These are phyloP conservation scores for Metschnikowia continentalis DNA, from an alignment of 805 yeast genomes.

Conservation along the genomic window DNA sequence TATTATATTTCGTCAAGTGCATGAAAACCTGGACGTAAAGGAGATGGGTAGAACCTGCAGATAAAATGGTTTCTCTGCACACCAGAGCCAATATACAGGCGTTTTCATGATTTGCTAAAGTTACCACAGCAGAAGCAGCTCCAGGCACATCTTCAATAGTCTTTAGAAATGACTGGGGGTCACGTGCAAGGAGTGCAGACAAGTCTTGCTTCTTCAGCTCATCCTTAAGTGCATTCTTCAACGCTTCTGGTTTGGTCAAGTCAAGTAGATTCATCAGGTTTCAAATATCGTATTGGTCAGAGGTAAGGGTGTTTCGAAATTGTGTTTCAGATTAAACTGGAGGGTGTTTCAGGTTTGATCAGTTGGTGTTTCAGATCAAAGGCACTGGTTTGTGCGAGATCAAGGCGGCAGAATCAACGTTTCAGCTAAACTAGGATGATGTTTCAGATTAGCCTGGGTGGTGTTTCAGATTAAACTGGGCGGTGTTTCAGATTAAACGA, in stretches of 20 bases:
- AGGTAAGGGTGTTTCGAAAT: not conserved
- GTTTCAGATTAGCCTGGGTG: no score
- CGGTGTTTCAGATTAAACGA: no score
- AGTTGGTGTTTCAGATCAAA: no score
- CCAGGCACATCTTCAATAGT: not conserved
- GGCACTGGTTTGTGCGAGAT: no score
- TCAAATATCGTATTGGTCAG: not conserved
- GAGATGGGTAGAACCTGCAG: not conserved
- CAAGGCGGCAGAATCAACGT: no score
- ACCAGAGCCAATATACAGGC: not conserved
- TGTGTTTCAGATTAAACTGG: no score
- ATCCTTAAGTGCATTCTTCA: not conserved
- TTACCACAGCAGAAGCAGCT: not conserved
- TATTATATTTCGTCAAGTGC: not conserved
- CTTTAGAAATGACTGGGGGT: not conserved
- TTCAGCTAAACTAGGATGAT: no score
- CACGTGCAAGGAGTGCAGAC: not conserved
- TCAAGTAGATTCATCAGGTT: not conserved
- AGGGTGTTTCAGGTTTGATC: no score
- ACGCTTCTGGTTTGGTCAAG: not conserved
- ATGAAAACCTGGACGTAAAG: constrained; percentile 7
- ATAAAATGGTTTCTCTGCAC: not conserved
- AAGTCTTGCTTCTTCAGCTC: not conserved
- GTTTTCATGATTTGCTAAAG: not conserved
- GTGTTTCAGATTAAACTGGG: no score